phyloP scores from a whole-genome alignment of 2,329 filamentous ascomycete genomes.

The Onygenales sp. region DNA sequence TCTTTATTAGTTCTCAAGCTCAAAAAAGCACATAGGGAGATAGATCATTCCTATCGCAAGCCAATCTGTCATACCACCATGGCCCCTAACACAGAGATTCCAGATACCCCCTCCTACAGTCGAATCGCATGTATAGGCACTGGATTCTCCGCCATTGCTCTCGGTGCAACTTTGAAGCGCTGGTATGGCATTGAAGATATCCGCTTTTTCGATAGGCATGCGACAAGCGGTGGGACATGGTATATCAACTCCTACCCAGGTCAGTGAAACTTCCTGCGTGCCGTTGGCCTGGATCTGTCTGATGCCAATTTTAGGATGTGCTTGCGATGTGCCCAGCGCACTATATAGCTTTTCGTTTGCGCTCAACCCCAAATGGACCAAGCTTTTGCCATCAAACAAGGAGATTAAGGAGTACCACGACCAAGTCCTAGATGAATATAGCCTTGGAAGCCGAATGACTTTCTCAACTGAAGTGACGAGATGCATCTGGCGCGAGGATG shows the following conservation, averaged over 20 bases:
- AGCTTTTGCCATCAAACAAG: conserved; percentile 36
- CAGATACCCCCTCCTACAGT: conserved; percentile 13
- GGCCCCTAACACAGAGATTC: no score
- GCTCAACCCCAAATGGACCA: conserved; percentile 42
- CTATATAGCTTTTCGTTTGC: conserved; percentile 49
- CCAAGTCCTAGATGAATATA: conserved; percentile 38
- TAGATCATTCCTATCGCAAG: no score
- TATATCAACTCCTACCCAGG: conserved; percentile 51
- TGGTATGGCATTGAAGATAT: conserved; percentile 50
- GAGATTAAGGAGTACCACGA: conserved; percentile 45
- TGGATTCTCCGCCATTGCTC: conserved; percentile 51
- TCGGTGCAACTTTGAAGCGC: conserved; percentile 48
- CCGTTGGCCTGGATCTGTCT: not conserved
- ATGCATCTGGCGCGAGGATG: conserved; percentile 41
- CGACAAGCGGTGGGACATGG: conserved; percentile 53
- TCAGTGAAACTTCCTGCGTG: not conserved
- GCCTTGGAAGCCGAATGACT: conserved; percentile 44
- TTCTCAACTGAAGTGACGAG: conserved; percentile 43
- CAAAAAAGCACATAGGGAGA: no score
- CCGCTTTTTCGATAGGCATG: conserved; percentile 48
- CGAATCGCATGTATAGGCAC: conserved; percentile 40
- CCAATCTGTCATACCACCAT: no score
- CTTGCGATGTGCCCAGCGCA: conserved; percentile 43
- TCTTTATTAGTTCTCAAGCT: no score
- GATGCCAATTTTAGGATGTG: conserved; percentile 28